Conservation (phyloP, 495 filamentous ascomycete species). For the Daldinia childiae region DNA sequence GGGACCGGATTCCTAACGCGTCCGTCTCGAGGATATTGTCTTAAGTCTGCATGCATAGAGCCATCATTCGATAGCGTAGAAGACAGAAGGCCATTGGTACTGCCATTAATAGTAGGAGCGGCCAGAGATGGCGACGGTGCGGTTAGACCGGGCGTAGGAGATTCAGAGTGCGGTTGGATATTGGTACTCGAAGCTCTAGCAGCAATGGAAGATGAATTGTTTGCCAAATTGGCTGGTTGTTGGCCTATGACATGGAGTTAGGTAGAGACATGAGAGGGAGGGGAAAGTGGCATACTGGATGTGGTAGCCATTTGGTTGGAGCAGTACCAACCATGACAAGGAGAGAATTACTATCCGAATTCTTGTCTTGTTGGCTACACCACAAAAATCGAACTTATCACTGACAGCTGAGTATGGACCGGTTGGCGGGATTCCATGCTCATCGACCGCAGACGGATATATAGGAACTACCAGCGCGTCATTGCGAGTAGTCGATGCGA, state of each 20-base stretch:
- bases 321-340: slow-evolving; percentile 46
- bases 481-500: slow-evolving; percentile 39
- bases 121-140: slow-evolving; percentile 36
- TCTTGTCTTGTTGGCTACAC: slow-evolving; percentile 20
- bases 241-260: slow-evolving; percentile 43
- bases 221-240: slow-evolving; percentile 47
- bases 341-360: not conserved
- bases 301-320: slow-evolving; percentile 47
- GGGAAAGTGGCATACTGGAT: slow-evolving; percentile 40
- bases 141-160: slow-evolving; percentile 35
- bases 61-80: slow-evolving; percentile 42
- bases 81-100: slow-evolving; percentile 41
- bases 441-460: slow-evolving; percentile 34
- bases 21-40: slow-evolving; percentile 56
- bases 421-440: slow-evolving; percentile 41
- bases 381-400: slow-evolving; percentile 30
- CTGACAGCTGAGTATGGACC: slow-evolving; percentile 32
- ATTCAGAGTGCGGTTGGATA: slow-evolving; percentile 37
- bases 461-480: slow-evolving; percentile 40
- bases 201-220: slow-evolving; percentile 30
- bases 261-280: slow-evolving; percentile 8
- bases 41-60: slow-evolving; percentile 42
- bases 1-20: slow-evolving; percentile 66
- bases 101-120: slow-evolving; percentile 32
- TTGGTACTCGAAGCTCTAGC: slow-evolving; percentile 29